phyloP scores from a whole-genome alignment of 345 rosid genomes.

The Salix koriyanagi region DNA sequence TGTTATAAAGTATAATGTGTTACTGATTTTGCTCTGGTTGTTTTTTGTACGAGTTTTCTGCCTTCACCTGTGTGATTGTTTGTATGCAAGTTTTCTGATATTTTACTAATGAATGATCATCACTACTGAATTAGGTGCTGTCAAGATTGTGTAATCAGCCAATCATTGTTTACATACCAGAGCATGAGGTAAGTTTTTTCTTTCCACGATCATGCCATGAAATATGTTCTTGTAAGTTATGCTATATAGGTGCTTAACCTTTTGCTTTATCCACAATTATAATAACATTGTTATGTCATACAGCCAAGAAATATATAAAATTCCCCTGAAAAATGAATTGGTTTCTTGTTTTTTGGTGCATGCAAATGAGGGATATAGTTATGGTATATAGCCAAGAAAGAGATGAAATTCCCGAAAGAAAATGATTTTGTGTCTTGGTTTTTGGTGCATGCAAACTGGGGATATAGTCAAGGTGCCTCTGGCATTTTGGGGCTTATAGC shows the following conservation, averaged over 20 bases:
- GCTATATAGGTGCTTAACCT: too few species aligned
- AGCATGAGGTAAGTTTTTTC: slow-evolving; percentile 57
- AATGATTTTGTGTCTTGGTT: too few species aligned
- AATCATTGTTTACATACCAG: slow-evolving; percentile 69
- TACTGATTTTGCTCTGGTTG: not conserved
- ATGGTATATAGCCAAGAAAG: too few species aligned
- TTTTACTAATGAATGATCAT: slow-evolving; percentile 6
- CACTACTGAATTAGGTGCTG: slow-evolving; percentile 51
- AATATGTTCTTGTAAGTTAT: not conserved
- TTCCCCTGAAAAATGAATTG: too few species aligned
- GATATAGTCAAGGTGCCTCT: not conserved
- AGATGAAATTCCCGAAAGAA: too few species aligned
- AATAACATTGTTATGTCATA: too few species aligned
- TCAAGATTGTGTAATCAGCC: slow-evolving; percentile 79
- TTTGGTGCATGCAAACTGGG: too few species aligned
- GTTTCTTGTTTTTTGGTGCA: too few species aligned
- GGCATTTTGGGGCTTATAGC: too few species aligned
- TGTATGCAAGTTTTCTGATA: slow-evolving; percentile 10
- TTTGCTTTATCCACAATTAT: too few species aligned
- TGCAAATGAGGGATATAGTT: not conserved
- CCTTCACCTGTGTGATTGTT: not conserved
- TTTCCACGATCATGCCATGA: not conserved
- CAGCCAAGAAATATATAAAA: too few species aligned
- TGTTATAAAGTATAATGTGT: not conserved
- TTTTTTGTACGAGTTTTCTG: not conserved